Evolutionary conservation across 2,329 filamentous ascomycete species (phyloP), one percentile per base, ranked within the genome.

Genomic region (Furcasterigmium furcatum): DNA sequence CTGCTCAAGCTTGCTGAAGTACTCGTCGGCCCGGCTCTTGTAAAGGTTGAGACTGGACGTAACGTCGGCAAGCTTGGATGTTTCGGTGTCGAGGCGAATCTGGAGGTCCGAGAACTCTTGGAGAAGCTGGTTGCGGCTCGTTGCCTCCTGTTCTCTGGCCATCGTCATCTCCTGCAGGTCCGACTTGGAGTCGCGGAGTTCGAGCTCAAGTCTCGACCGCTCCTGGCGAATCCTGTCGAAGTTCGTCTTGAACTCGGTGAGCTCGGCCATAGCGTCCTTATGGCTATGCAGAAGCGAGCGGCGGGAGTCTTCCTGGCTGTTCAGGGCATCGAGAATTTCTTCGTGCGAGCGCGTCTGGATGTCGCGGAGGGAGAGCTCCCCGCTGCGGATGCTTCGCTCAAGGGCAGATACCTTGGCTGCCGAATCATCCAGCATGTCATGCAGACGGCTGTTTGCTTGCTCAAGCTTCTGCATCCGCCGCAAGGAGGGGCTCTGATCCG

Each of bases 1-100:
- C 62, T 97, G 92, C 65, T 99, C 92, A 18, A 99, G 81, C 68
- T 96, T 96, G 72, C 84, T 88, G 68, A 96, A 99, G 67, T 99
- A 97, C 62, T 97, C 92, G 60, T 97, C 91, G 4, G 92, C 88
- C 36, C 92, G 84, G 52, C 82, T 84, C 77, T 95, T 96, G 76
- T 97, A 99, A 50, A 96, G 71, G 49, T 83, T 85, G 35, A 97
- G 77, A 63, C 87, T 95, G 4, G 90, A 87, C 8, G 82, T 84
- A 38, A 96, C 84, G 63, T 99, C 92, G 22, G 85, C 80, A 22
- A 92, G 76, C 63, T 88, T 92, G 1, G 90, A 95, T 1, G 84
- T 82, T 67, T 97, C 94, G 6, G 87, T 85, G 61, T 97, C 94
- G 14, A 97, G 78, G 38, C 91, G 83, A 56, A 97, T 96, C 59